These are phyloP conservation scores for Niebla homalea DNA, from an alignment of 495 filamentous ascomycete genomes.

Conservation along the genomic window DNA sequence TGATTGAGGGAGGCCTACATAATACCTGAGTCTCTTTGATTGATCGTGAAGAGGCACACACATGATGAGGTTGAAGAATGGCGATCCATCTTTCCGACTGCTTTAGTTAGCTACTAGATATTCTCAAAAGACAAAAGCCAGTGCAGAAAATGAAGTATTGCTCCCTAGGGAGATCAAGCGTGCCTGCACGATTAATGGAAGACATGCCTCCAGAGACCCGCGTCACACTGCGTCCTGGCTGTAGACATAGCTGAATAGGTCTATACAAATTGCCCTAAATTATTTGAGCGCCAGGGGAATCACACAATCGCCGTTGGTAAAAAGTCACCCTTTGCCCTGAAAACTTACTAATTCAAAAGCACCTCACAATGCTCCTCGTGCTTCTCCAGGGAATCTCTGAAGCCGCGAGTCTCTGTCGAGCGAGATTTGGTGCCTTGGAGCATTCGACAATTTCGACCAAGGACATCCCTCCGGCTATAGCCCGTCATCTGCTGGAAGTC, in stretches of 20 bases:
- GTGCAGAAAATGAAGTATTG: too few relatives aligned
- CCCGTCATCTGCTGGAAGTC: conserved; percentile 53
- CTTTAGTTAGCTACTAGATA: too few relatives aligned
- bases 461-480: conserved; percentile 43
- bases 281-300: too few relatives aligned
- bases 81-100: conserved; percentile 46
- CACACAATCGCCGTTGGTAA: not conserved
- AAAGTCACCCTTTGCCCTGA: not conserved
- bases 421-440: conserved; percentile 46
- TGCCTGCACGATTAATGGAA: too few relatives aligned
- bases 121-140: too few relatives aligned
- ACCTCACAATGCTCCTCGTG: conserved; percentile 54
- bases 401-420: conserved; percentile 34
- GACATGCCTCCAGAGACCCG: too few relatives aligned
- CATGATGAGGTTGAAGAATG: conserved; percentile 54
- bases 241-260: too few relatives aligned
- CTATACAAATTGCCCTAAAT: too few relatives aligned
- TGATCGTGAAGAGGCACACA: conserved; percentile 49
- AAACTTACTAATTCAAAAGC: conserved; percentile 52
- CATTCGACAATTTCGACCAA: conserved; percentile 51
- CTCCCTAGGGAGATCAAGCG: too few relatives aligned
- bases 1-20: conserved; percentile 10
- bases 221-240: too few relatives aligned
- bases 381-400: conserved; percentile 40
- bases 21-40: conserved; percentile 45